A percentile compares a stretch with the other conserved stretches of the same genome.
Conservation (phyloP, 2,329 filamentous ascomycete genomes). For the Colletotrichum sp. region DNA sequence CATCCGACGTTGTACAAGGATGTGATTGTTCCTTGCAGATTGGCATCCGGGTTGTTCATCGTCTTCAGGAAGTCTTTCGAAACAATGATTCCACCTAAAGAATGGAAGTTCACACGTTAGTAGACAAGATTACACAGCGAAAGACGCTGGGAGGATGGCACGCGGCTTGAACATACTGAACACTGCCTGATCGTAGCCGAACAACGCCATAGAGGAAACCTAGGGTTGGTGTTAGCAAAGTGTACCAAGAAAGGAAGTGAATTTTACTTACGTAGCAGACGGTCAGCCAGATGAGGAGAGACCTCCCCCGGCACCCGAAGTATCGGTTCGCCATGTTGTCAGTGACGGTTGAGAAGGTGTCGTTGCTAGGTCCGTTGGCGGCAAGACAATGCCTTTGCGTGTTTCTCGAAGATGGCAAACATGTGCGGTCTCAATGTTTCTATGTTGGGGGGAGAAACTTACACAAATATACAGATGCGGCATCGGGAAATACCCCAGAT, state of each 20-base stretch:
- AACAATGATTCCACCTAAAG: not conserved
- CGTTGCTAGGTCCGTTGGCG: not conserved
- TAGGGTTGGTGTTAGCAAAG: fast-evolving
- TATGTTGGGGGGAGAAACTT: not conserved
- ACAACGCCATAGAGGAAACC: not conserved
- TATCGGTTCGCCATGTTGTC: not conserved
- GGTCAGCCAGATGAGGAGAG: not conserved
- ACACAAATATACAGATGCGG: not conserved
- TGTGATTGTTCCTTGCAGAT: not conserved
- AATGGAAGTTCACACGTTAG: not conserved
- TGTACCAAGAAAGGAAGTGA: fast-evolving
- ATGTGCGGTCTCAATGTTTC: not conserved
- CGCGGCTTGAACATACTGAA: not conserved
- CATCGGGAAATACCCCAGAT: not conserved
- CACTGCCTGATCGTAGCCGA: not conserved
- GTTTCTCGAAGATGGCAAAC: not conserved
- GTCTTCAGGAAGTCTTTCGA: not conserved
- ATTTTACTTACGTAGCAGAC: fast-evolving
- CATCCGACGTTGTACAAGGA: not conserved
- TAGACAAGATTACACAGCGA: fast-evolving
- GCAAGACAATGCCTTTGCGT: fast-evolving
- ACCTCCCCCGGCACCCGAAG: not conserved
- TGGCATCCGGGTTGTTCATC: not conserved
- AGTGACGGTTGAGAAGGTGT: not conserved
- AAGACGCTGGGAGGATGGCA: fast-evolving